Evolutionary conservation across 2,329 filamentous ascomycete species (phyloP).

Genomic region (Septoria linicola): DNA sequence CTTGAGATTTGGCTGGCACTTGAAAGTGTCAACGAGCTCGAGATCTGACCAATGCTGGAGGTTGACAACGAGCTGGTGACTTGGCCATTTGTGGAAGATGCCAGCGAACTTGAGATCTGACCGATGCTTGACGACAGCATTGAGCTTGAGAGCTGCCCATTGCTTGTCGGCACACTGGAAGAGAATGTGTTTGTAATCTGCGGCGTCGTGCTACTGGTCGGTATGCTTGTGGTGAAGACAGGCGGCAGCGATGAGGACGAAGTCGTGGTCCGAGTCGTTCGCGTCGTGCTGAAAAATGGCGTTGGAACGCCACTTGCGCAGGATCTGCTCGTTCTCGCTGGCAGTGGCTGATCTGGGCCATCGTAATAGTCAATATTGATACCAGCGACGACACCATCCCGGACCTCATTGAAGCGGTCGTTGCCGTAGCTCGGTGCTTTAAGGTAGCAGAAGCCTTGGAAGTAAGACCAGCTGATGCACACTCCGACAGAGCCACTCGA

Average conservation of each 20-base stretch:
- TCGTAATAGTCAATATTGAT: conserved; percentile 14
- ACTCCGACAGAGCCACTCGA: conserved; percentile 4
- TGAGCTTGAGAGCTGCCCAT: neutral
- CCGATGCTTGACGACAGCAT: neutral
- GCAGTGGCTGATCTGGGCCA: neutral
- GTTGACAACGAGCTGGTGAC: no score
- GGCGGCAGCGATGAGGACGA: neutral
- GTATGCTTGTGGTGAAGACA: no score
- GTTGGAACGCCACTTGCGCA: neutral
- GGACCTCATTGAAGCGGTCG: neutral
- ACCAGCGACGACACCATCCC: neutral
- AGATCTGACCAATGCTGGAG: neutral
- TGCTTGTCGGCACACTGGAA: no score
- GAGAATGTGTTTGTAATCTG: neutral
- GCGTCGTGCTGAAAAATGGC: neutral
- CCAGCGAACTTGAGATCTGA: neutral
- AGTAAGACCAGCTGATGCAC: conserved; percentile 2
- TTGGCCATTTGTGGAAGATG: no score
- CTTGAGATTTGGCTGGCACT: neutral
- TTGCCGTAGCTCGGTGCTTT: conserved; percentile 1
- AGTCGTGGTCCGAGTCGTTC: neutral
- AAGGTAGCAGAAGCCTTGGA: conserved; percentile 5
- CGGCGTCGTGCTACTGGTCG: neutral
- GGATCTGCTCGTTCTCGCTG: neutral
- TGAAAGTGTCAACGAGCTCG: neutral